Evolutionary conservation across 75 land plant species (phyloP).

Genomic region (Picea glauca): DNA sequence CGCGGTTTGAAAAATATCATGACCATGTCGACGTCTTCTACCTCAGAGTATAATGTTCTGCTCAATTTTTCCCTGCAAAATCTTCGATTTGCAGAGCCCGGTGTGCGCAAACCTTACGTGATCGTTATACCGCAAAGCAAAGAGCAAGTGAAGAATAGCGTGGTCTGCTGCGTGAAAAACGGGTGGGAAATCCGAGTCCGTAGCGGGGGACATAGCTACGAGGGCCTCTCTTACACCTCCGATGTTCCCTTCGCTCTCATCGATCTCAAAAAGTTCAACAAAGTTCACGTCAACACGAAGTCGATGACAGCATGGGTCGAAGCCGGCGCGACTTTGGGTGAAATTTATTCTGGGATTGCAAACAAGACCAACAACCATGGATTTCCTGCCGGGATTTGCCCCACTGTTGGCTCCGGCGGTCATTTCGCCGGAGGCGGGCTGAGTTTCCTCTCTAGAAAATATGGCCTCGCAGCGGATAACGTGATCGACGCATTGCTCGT

Average conservation of each 20-base stretch:
- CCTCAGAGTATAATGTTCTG: background rate
- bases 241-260: constrained; percentile 19
- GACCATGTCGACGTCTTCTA: background rate
- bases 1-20: background rate
- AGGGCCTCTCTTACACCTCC: constrained; percentile 13
- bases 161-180: constrained; percentile 5
- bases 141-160: background rate
- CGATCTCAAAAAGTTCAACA: constrained; percentile 26
- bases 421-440: constrained; percentile 39
- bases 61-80: constrained; percentile 33
- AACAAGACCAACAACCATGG: background rate
- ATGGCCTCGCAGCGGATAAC: constrained; percentile 28
- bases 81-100: constrained; percentile 23
- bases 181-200: constrained; percentile 17
- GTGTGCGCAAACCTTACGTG: constrained; percentile 10
- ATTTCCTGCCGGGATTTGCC: constrained; percentile 37
- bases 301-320: constrained; percentile 27
- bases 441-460: constrained; percentile 24
- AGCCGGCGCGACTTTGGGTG: constrained; percentile 30
- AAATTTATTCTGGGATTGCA: constrained; percentile 20
- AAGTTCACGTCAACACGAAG: constrained; percentile 11
- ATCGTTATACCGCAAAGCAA: constrained; percentile 17
- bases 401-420: constrained; percentile 39
- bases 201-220: constrained; percentile 26
- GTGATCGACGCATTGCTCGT: constrained; percentile 31